These are phyloP conservation scores for Trichoderma afroharzianum DNA, from an alignment of 2,329 filamentous ascomycete species.

Conservation along the genomic window DNA sequence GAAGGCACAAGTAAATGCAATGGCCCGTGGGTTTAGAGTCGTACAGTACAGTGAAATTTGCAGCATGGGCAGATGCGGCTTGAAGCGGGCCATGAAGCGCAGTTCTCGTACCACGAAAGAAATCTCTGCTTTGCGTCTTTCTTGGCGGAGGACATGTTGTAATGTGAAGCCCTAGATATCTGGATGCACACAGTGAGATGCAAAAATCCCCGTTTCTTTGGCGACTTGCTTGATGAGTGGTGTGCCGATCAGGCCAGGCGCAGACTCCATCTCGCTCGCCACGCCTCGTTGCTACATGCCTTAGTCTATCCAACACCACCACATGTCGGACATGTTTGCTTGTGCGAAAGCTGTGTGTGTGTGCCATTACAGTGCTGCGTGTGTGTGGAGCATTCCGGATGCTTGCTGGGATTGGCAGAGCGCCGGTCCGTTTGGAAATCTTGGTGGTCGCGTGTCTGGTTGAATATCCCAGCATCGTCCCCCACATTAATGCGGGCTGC, in stretches of 20 bases:
- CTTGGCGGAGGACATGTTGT: neutral
- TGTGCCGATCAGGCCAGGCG: neutral
- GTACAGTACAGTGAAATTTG: neutral
- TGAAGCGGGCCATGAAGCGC: neutral
- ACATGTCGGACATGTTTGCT: neutral
- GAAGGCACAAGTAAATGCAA: neutral
- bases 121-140: neutral
- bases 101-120: neutral
- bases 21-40: neutral
- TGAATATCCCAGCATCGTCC: neutral
- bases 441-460: conserved; percentile 9
- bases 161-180: neutral
- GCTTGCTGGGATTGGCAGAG: neutral
- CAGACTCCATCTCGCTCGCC: neutral
- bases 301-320: neutral
- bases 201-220: neutral
- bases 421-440: conserved; percentile 1
- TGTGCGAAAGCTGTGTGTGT: neutral
- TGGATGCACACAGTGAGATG: neutral
- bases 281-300: neutral
- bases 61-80: conserved; percentile 1
- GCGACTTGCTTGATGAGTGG: neutral
- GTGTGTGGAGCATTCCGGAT: neutral
- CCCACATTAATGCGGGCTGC: conserved; percentile 4
- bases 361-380: neutral